A percentile compares a stretch with the other conserved stretches of the same genome.
Conservation (phyloP, 2,329 filamentous ascomycete genomes). For the Emmonsia crescens region DNA sequence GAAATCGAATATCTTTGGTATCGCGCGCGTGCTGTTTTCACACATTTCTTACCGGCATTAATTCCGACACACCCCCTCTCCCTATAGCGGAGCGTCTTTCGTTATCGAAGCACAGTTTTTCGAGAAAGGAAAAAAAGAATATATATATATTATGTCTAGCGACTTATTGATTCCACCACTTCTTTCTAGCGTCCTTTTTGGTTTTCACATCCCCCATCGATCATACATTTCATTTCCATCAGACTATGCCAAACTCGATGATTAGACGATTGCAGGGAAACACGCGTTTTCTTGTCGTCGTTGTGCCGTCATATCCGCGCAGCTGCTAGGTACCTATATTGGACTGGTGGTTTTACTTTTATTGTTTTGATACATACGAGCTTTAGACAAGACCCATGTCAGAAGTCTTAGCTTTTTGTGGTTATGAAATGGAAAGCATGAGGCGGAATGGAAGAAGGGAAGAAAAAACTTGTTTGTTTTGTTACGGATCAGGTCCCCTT, state of each 20-base stretch:
- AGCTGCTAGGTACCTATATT: not conserved
- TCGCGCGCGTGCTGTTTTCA: not conserved
- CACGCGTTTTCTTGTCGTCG: not conserved
- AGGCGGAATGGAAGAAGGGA: not conserved
- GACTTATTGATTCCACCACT: not conserved
- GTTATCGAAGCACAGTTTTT: not conserved
- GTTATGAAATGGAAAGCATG: not conserved
- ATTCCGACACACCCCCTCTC: not conserved
- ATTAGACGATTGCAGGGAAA: not conserved
- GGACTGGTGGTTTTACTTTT: not conserved
- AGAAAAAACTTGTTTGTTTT: not conserved
- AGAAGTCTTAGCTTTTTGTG: not conserved
- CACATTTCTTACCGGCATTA: not conserved
- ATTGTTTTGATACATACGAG: not conserved
- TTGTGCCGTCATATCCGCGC: not conserved
- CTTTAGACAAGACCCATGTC: not conserved
- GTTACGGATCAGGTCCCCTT: not conserved
- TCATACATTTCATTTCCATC: not conserved
- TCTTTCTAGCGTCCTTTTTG: not conserved
- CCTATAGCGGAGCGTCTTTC: not conserved
- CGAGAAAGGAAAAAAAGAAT: not conserved
- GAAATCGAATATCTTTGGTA: not conserved
- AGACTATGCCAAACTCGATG: not conserved
- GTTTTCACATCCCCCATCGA: not conserved
- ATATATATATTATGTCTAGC: not conserved